These are phyloP conservation scores for Erodium maritimum DNA, from an alignment of 345 rosid genomes.

Conservation along the genomic window DNA sequence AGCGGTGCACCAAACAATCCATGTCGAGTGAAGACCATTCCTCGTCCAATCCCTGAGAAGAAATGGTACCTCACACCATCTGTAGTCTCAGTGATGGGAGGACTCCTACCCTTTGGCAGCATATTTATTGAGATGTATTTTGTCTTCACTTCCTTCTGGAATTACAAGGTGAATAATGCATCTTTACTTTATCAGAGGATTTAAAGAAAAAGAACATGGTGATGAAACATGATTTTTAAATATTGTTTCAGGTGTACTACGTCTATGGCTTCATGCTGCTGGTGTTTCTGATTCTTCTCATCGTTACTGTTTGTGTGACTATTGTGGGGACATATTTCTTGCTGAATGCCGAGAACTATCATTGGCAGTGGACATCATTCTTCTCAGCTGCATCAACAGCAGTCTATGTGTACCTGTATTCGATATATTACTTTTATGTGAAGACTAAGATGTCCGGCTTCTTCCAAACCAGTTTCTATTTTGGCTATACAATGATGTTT, in stretches of 20 bases:
- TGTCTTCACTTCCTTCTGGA: constrained; percentile 96
- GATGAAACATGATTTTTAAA: neutral
- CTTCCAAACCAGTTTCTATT: constrained; percentile 95
- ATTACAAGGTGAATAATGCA: constrained; percentile 62
- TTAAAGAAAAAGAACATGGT: neutral
- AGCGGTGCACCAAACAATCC: constrained; percentile 95
- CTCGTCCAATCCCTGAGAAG: constrained; percentile 94
- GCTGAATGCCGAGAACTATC: no score
- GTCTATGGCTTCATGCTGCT: constrained; percentile 87
- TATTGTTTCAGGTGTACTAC: constrained; percentile 61
- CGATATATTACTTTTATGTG: constrained; percentile 76
- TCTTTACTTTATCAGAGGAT: neutral
- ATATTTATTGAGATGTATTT: constrained; percentile 95
- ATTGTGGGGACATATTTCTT: no score
- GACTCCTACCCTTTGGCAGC: constrained; percentile 87
- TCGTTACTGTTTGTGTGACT: constrained; percentile 82
- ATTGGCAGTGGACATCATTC: constrained; percentile 97
- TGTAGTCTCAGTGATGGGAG: constrained; percentile 88
- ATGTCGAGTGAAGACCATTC: constrained; percentile 91
- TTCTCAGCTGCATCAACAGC: constrained; percentile 93
- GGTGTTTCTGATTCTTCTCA: constrained; percentile 72
- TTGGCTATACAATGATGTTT: no score
- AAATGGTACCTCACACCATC: constrained; percentile 93
- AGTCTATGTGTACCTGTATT: constrained; percentile 76
- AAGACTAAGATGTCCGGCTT: constrained; percentile 96